These are phyloP conservation scores for Zostera marina DNA, from an alignment of 116 monocot genomes.

Conservation along the genomic window DNA sequence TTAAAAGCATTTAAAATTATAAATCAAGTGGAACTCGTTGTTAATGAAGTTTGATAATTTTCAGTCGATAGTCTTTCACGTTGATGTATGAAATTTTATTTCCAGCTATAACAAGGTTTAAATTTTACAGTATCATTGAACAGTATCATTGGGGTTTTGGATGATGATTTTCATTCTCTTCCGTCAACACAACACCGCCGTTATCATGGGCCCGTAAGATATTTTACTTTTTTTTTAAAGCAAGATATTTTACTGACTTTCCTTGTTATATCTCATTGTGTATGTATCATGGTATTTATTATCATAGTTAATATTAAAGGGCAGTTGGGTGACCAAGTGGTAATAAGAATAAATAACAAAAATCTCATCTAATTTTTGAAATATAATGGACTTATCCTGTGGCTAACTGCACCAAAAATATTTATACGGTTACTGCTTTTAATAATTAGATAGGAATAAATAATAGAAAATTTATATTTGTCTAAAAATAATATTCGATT, in stretches of 20 bases:
- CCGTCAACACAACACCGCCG: constrained; percentile 81
- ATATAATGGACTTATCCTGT: too few species aligned
- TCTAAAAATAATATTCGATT: too few species aligned
- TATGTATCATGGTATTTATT: neutral
- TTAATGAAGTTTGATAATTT: neutral
- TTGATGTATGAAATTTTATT: too few species aligned
- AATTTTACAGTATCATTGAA: constrained; percentile 71
- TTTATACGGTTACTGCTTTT: too few species aligned
- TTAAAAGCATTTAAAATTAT: too few species aligned
- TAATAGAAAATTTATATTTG: too few species aligned
- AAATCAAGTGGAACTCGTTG: too few species aligned
- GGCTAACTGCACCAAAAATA: too few species aligned
- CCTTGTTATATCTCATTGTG: neutral
- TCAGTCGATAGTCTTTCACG: neutral
- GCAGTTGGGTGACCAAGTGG: too few species aligned
- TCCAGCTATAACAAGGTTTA: constrained; percentile 3
- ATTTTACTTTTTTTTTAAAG: neutral
- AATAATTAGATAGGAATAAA: too few species aligned
- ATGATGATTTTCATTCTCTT: constrained; percentile 95
- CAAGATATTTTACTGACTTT: neutral
- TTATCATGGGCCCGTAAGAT: constrained; percentile 77
- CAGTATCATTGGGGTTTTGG: constrained; percentile 90
- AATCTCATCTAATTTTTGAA: too few species aligned
- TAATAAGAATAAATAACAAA: too few species aligned
- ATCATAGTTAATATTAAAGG: neutral